phyloP scores from a whole-genome alignment of 306 rosid species.

The Nissolia schottii region DNA sequence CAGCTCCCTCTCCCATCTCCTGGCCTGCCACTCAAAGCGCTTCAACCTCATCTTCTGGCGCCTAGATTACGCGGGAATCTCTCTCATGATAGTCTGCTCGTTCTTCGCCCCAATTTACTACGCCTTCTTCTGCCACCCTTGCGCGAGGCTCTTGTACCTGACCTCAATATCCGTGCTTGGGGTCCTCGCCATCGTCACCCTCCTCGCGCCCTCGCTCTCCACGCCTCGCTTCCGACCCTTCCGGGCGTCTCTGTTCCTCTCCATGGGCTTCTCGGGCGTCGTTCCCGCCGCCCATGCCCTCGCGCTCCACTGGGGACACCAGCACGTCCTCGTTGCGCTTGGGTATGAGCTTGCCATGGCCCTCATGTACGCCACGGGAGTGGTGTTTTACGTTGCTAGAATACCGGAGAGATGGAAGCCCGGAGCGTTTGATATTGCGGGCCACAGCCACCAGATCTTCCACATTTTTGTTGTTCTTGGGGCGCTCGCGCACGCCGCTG shows the following conservation, averaged over 20 bases:
- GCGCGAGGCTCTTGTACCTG: slow-evolving; percentile 47
- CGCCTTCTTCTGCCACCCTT: slow-evolving; percentile 62
- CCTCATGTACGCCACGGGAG: slow-evolving; percentile 64
- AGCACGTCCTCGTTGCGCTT: slow-evolving; percentile 42
- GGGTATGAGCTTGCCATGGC: slow-evolving; percentile 77
- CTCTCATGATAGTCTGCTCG: slow-evolving; percentile 79
- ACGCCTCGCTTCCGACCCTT: slow-evolving; percentile 54
- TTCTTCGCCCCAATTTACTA: slow-evolving; percentile 90
- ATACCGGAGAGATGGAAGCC: slow-evolving; percentile 89
- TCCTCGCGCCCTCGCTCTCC: slow-evolving; percentile 64
- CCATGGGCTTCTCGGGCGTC: slow-evolving; percentile 91
- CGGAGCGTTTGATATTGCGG: slow-evolving; percentile 82
- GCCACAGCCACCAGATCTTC: slow-evolving; percentile 96
- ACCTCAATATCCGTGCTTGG: slow-evolving; percentile 67
- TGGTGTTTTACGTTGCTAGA: slow-evolving; percentile 60
- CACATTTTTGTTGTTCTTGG: slow-evolving; percentile 82
- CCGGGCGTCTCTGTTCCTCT: slow-evolving; percentile 62
- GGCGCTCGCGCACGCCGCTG: slow-evolving; percentile 68
- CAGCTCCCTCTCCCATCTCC: slow-evolving; percentile 80
- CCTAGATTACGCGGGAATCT: slow-evolving; percentile 86
- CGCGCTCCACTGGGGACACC: slow-evolving; percentile 51
- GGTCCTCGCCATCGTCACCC: slow-evolving; percentile 49
- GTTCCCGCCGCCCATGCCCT: slow-evolving; percentile 73
- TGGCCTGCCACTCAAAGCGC: slow-evolving; percentile 80
- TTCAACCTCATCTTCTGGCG: slow-evolving; percentile 82